Evolutionary conservation across 345 rosid genomes (phyloP).

Genomic region (Cochlearia excelsa): DNA sequence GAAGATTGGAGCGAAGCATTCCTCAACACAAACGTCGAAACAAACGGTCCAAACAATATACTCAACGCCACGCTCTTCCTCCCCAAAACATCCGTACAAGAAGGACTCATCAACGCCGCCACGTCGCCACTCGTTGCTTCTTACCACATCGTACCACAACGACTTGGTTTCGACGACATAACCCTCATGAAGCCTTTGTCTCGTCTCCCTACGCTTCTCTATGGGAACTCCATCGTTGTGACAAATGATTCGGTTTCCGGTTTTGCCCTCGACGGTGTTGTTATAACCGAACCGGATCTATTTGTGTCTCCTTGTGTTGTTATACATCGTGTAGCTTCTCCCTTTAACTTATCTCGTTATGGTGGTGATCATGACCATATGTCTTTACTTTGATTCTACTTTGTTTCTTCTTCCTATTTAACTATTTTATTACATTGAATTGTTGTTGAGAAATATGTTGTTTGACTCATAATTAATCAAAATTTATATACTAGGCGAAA

Average conservation of each 20-base stretch:
- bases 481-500: too few relatives aligned
- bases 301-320: conserved; percentile 27
- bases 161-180: conserved; percentile 21
- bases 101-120: conserved; percentile 32
- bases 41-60: conserved; percentile 10
- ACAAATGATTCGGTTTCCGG: conserved; percentile 23
- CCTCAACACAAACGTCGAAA: conserved; percentile 26
- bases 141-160: conserved; percentile 33
- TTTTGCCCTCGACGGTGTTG: conserved; percentile 21
- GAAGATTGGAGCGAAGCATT: conserved; percentile 32
- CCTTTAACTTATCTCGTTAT: conserved; percentile 29
- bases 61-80: conserved; percentile 34
- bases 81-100: conserved; percentile 17
- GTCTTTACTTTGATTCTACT: not conserved
- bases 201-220: conserved; percentile 29
- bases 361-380: conserved; percentile 3
- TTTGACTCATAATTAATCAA: not conserved
- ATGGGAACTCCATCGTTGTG: conserved; percentile 22
- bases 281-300: conserved; percentile 30
- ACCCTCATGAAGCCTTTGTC: conserved; percentile 19
- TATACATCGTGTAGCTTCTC: conserved; percentile 32
- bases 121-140: conserved; percentile 32
- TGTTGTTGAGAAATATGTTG: not conserved
- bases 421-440: not conserved
- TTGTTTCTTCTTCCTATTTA: not conserved